phyloP scores from a whole-genome alignment of 805 yeast species.

The Brettanomyces nanus region DNA sequence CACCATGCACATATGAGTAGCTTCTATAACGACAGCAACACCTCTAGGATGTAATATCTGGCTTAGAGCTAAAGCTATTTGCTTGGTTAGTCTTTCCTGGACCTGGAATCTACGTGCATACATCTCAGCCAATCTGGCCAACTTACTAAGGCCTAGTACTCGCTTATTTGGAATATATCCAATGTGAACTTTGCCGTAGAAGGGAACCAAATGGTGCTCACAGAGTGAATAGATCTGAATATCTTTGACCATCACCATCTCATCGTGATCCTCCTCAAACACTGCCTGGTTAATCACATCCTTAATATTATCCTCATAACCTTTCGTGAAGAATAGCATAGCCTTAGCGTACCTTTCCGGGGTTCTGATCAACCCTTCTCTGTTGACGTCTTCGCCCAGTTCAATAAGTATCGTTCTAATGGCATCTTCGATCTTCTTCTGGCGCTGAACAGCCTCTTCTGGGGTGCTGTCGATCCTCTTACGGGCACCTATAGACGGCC shows the following conservation, averaged over 20 bases:
- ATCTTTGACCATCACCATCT: constrained; percentile 96
- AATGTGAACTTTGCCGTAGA: constrained; percentile 93
- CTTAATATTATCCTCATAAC: constrained; percentile 88
- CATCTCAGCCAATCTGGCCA: constrained; percentile 96
- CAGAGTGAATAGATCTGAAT: constrained; percentile 88
- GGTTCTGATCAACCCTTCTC: constrained; percentile 90
- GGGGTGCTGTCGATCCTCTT: constrained; percentile 59
- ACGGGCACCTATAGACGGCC: constrained; percentile 90
- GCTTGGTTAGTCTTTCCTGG: constrained; percentile 95
- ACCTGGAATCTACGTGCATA: constrained; percentile 92
- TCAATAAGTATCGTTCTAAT: constrained; percentile 71
- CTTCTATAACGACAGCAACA: constrained; percentile 97
- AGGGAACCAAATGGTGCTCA: constrained; percentile 97
- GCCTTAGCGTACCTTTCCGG: constrained; percentile 97
- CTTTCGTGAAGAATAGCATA: constrained; percentile 90
- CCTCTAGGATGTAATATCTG: constrained; percentile 92
- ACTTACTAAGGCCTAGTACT: constrained; percentile 85
- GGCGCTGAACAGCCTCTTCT: constrained; percentile 60
- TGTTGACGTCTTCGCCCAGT: constrained; percentile 80
- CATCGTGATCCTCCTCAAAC: constrained; percentile 97
- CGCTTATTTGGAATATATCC: constrained; percentile 96
- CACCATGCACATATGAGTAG: constrained; percentile 99
- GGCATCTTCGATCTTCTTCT: constrained; percentile 74
- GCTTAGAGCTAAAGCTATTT: constrained; percentile 90
- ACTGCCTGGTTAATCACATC: constrained; percentile 93